Conservation (phyloP, 225 moss, liverwort and hornwort species). For the Marchantia paleacea region DNA sequence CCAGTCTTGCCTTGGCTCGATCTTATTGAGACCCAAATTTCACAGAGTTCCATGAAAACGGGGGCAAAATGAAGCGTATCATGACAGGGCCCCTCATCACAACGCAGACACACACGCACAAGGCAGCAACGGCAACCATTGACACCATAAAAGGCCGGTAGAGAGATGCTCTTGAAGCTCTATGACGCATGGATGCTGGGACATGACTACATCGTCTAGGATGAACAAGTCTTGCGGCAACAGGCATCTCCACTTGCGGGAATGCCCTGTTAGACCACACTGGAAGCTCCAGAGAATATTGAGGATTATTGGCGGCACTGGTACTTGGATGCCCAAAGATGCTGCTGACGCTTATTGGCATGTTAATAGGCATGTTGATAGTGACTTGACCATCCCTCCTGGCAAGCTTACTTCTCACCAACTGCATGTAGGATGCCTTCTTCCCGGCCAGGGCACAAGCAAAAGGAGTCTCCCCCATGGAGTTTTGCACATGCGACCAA, state of each 20-base stretch:
- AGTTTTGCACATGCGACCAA: slow-evolving; percentile 54
- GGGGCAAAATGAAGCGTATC: slow-evolving; percentile 25
- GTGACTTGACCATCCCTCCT: slow-evolving; percentile 40
- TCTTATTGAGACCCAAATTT: slow-evolving; percentile 23
- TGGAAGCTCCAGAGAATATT: slow-evolving; percentile 29
- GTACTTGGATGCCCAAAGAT: slow-evolving; percentile 20
- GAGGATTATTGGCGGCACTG: neutral
- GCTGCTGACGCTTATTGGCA: slow-evolving; percentile 8
- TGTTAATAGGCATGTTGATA: slow-evolving; percentile 31
- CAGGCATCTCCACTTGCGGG: neutral
- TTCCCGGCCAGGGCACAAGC: slow-evolving; percentile 48
- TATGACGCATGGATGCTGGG: slow-evolving; percentile 38
- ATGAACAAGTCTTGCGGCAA: slow-evolving; percentile 29
- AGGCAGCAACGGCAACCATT: slow-evolving; percentile 73
- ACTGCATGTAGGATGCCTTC: slow-evolving; percentile 52
- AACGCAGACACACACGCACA: slow-evolving; percentile 83
- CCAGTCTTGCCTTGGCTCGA: neutral
- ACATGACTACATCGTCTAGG: slow-evolving; percentile 39
- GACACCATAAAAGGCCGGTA: slow-evolving; percentile 78
- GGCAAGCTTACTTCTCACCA: slow-evolving; percentile 65
- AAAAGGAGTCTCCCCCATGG: slow-evolving; percentile 64
- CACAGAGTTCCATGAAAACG: slow-evolving; percentile 53
- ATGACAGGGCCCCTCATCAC: slow-evolving; percentile 55
- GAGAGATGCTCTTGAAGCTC: slow-evolving; percentile 46
- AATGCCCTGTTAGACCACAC: slow-evolving; percentile 29